A percentile compares a stretch with the other conserved stretches of the same genome.
These are phyloP conservation scores for Aureobasidium sp. DNA, from an alignment of 2,329 filamentous ascomycete genomes.

Conservation along the genomic window DNA sequence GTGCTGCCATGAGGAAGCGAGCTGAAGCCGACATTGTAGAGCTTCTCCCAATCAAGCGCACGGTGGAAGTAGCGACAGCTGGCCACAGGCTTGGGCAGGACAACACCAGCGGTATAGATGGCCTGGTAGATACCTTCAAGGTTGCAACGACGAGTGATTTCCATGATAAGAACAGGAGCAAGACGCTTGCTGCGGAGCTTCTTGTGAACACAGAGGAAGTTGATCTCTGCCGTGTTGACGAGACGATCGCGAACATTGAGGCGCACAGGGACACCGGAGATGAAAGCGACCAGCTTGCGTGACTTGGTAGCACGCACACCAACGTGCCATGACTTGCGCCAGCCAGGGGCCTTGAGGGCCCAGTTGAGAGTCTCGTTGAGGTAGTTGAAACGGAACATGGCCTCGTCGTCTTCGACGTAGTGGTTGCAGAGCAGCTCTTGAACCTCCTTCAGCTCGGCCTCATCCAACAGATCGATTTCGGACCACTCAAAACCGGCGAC, in stretches of 20 bases:
- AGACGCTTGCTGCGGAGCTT: slow-evolving; percentile 91
- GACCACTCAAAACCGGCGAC: slow-evolving; percentile 90
- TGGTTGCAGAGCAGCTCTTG: slow-evolving; percentile 87
- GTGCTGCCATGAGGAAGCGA: slow-evolving; percentile 78
- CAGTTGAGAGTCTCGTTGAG: slow-evolving; percentile 82
- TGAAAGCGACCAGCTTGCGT: slow-evolving; percentile 86
- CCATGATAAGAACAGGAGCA: slow-evolving; percentile 91
- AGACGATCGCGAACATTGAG: slow-evolving; percentile 70
- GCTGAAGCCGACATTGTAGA: slow-evolving; percentile 91
- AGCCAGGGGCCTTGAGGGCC: slow-evolving; percentile 91
- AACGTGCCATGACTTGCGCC: slow-evolving; percentile 91
- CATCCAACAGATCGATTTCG: slow-evolving; percentile 74
- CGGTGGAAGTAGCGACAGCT: slow-evolving; percentile 95
- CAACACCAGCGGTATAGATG: slow-evolving; percentile 87
- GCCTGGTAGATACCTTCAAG: slow-evolving; percentile 83
- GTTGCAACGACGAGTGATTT: slow-evolving; percentile 90
- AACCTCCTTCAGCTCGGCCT: slow-evolving; percentile 70
- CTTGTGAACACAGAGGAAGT: slow-evolving; percentile 97
- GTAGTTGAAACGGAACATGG: slow-evolving; percentile 97
- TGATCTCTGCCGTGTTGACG: slow-evolving; percentile 82
- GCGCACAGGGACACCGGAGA: slow-evolving; percentile 82
- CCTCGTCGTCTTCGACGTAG: slow-evolving; percentile 95
- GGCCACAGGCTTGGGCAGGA: slow-evolving; percentile 84
- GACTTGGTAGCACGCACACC: slow-evolving; percentile 81
- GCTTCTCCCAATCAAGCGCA: slow-evolving; percentile 88